A percentile compares a stretch with the other conserved stretches of the same genome.
phyloP scores from a whole-genome alignment of 2,329 filamentous ascomycete species.

The Trichoderma hamatum region DNA sequence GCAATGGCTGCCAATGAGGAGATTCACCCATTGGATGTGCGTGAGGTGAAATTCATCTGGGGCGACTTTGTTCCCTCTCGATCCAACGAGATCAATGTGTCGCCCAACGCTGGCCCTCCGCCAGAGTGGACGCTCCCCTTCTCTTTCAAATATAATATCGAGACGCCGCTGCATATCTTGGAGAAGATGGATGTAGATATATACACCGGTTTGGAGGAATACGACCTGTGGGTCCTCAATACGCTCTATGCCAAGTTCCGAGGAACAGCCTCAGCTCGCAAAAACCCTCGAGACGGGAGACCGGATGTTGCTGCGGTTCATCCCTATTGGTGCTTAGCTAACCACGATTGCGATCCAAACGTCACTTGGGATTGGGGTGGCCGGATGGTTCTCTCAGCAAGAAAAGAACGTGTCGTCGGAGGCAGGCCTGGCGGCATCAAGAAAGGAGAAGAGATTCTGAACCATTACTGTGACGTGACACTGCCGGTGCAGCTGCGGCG shows the following conservation, averaged over 20 bases:
- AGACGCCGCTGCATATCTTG: constrained; percentile 73
- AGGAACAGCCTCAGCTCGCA: constrained; percentile 84
- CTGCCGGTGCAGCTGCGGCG: constrained; percentile 77
- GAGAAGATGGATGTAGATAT: constrained; percentile 86
- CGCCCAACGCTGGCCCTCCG: constrained; percentile 58
- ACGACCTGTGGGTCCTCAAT: constrained; percentile 84
- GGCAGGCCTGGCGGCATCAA: constrained; percentile 62
- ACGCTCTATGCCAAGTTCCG: constrained; percentile 92
- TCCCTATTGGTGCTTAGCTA: constrained; percentile 93
- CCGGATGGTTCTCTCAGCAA: constrained; percentile 70
- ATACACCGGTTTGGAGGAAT: constrained; percentile 59
- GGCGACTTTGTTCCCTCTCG: constrained; percentile 63
- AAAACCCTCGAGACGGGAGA: constrained; percentile 74
- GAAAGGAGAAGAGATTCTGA: constrained; percentile 82
- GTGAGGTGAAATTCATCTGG: constrained; percentile 69
- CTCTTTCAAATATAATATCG: constrained; percentile 75
- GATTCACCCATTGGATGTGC: constrained; percentile 64
- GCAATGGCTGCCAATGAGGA: constrained; percentile 66
- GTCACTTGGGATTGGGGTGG: constrained; percentile 93
- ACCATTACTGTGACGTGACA: constrained; percentile 90
- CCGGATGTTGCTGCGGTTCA: constrained; percentile 94
- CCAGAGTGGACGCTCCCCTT: constrained; percentile 73
- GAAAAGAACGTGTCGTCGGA: constrained; percentile 60
- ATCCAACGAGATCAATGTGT: constrained; percentile 57
- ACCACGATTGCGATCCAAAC: constrained; percentile 95